phyloP scores from a whole-genome alignment of 176 grass and related monocot species.

The Oryza longistaminata region DNA sequence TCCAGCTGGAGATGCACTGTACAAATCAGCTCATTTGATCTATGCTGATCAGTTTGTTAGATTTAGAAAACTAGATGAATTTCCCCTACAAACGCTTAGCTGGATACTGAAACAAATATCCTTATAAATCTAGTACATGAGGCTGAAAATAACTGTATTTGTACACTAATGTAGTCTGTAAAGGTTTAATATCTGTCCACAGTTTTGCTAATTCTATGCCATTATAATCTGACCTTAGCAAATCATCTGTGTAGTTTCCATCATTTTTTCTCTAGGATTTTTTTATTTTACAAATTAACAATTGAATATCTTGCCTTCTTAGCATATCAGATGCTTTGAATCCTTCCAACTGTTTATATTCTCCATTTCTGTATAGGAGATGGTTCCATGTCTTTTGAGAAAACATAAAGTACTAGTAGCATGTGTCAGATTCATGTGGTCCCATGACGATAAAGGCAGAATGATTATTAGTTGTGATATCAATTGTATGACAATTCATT shows the following conservation, averaged over 20 bases:
- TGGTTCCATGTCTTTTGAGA: slow-evolving; percentile 11
- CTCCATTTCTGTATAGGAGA: background rate
- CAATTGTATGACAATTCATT: slow-evolving; percentile 32
- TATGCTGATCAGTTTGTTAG: slow-evolving; percentile 4
- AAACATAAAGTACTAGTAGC: slow-evolving; percentile 28
- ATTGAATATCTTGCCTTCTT: background rate
- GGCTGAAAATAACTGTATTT: background rate
- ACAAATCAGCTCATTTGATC: background rate
- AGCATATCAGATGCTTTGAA: background rate
- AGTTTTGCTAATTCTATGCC: no score
- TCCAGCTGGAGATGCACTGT: slow-evolving; percentile 24
- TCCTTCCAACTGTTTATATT: background rate
- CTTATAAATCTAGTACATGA: background rate
- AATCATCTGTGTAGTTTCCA: background rate
- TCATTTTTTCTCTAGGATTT: background rate
- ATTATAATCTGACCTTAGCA: background rate
- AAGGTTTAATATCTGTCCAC: no score
- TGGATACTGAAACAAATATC: background rate
- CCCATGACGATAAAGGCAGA: slow-evolving; percentile 9
- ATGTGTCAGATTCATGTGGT: slow-evolving; percentile 28
- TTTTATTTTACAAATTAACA: background rate
- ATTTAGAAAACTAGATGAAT: background rate
- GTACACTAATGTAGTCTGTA: no score
- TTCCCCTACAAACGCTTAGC: background rate
- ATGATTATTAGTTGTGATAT: slow-evolving; percentile 35